Base-by-base conservation (phyloP, 768 basidiomycete species). In the Dacryopinax primogenitus region DNA sequence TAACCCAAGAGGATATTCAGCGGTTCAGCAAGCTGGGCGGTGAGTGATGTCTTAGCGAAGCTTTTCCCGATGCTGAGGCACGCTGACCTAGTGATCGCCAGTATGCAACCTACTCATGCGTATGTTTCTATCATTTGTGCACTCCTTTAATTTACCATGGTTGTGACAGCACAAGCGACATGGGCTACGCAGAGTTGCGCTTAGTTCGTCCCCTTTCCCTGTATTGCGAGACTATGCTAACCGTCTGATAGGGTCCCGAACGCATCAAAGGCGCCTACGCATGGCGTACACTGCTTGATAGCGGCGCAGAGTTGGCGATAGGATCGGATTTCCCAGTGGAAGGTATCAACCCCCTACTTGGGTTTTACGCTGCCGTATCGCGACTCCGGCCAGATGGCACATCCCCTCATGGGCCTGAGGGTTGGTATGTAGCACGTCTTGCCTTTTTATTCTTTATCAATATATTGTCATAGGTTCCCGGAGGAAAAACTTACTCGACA, bases 281-380 rank as follows among this genome's bases (percentile, higher is more conserved):
- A 0, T 97, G 93, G 77, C 84, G 84, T 67, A 83, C 86, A 0
- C 80, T 95, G 61, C 77, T 92, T 6, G 73, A 81, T 88, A 65
- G 66, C 30, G 76, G 76, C 6, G 74, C 76, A 1, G 69, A 85
- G 15, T 80, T 94, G 1, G 86, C 92, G 0, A 79, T 97, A 1
- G 94, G 95, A 1, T 91, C 92, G 1, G 94, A 97, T 73, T 96
- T 97, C 74, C 95, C 95, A 0, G 86, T 97, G 1, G 94, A 97
- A 74, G 82, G 84, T 11, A 86, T 95, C 63, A 90, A 95, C 71
- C 94, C 95, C 0, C 76, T 97, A 34, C 77, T 88, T 1, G 91
- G 90, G 0, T 94, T 96, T 75, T 92, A 93, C 69, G 92, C 95
- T 3, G 91, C 92, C 0, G 81, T 92, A 1, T 80, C 91, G 1